Evolutionary conservation across 2,329 filamentous ascomycete genomes (phyloP).

Genomic region (Xylaria sp.): DNA sequence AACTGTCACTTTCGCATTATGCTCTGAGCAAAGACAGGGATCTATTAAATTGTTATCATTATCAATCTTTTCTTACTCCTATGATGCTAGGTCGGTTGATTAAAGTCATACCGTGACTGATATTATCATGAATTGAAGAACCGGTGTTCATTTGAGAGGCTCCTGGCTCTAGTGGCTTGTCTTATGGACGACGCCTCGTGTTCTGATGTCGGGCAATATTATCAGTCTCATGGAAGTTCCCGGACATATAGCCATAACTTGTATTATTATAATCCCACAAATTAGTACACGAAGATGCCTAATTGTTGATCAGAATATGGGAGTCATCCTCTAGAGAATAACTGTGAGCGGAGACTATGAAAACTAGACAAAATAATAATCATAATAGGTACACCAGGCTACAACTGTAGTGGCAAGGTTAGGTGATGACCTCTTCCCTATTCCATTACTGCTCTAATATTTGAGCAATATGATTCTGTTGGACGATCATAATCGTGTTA

Average conservation of each 20-base stretch:
- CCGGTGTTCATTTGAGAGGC: neutral
- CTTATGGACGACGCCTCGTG: no score
- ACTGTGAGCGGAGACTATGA: no score
- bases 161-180: no score
- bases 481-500: neutral
- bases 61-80: no score
- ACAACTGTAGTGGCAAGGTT: conserved; percentile 1
- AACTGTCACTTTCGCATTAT: neutral
- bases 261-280: neutral
- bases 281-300: neutral
- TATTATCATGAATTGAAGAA: neutral
- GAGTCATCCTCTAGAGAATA: no score
- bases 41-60: neutral
- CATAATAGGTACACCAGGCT: neutral
- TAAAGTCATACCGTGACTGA: no score
- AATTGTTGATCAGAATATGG: neutral
- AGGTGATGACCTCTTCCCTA: conserved; percentile 37
- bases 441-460: conserved; percentile 8
- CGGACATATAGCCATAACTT: neutral
- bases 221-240: neutral
- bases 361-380: no score
- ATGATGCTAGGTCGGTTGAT: neutral
- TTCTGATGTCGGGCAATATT: neutral
- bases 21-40: neutral
- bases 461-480: neutral